These are phyloP conservation scores for Letharia columbiana DNA, from an alignment of 495 filamentous ascomycete species.

Conservation along the genomic window DNA sequence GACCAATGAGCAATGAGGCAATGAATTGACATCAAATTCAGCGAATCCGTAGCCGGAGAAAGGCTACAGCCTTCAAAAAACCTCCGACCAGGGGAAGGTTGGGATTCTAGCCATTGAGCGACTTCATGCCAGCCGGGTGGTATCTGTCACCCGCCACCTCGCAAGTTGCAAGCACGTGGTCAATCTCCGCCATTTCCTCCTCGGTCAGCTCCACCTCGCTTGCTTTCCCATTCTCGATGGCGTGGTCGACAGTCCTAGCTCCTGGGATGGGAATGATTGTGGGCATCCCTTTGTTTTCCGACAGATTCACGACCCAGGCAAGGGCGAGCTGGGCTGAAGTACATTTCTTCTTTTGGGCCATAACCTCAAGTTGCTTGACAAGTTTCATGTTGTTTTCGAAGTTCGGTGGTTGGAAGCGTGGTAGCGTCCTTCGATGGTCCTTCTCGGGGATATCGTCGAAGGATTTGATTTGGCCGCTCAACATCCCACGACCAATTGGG, in stretches of 20 bases:
- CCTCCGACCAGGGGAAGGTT: neutral
- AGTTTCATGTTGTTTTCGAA: constrained; percentile 67
- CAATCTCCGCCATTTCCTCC: constrained; percentile 39
- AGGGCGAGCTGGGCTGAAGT: constrained; percentile 70
- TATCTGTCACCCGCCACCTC: constrained; percentile 34
- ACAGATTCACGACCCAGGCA: constrained; percentile 37
- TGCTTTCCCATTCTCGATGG: constrained; percentile 37
- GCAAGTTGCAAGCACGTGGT: constrained; percentile 32
- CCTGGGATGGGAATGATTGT: constrained; percentile 79
- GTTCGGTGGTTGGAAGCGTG: constrained; percentile 59
- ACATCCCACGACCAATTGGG: constrained; percentile 41
- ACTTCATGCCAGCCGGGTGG: constrained; percentile 47
- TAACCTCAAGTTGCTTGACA: constrained; percentile 50
- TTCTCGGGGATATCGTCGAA: constrained; percentile 51
- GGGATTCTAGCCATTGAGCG: neutral
- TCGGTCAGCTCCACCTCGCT: constrained; percentile 30
- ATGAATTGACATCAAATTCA: too few species aligned
- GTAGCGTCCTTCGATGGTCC: constrained; percentile 44
- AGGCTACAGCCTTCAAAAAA: neutral
- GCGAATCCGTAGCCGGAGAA: neutral
- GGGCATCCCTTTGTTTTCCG: constrained; percentile 48
- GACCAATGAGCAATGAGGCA: too few species aligned
- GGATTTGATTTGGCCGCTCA: constrained; percentile 54
- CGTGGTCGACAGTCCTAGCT: constrained; percentile 40
- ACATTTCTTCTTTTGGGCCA: constrained; percentile 60